Base-by-base conservation (phyloP, 345 rosid genomes). In the Heritiera fomes region DNA sequence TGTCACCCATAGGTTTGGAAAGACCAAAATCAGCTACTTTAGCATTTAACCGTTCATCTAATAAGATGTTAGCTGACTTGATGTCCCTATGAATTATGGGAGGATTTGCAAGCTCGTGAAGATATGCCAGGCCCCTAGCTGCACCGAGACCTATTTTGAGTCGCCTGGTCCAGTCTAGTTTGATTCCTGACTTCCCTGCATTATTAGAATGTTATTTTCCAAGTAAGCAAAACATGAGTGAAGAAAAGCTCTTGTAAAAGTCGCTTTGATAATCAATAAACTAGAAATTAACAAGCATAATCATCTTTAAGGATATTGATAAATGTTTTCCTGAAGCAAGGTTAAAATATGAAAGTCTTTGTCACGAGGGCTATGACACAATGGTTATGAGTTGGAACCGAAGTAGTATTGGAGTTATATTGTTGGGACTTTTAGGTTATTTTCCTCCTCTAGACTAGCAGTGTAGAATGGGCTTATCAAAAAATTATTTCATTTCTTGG, bases 11-110 rank as follows among this genome's bases (percentile, higher is more conserved):
- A 9, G 75, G 92, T 83, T 91, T 97, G 53, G 96, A 94, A 75
- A 94, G 93, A 32, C 99, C 99, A 49, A 97, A 97, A 87, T 97
- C 99, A 0, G 91, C 93, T 73, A 94, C 98, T 71, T 97, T 97
- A 47, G 98, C 98, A 8, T 76, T 94, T 50, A 97, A 81, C 40
- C 83, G 88, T 49, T 93, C 95, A 59, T 97, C 97, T 43, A 97
- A 83, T 79, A 97, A 72, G 72, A 97, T 91, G 82, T 97, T 97
- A 43, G 84, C 85, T 40, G 99, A 88, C 83, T 97, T 97, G 65
- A 97, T 80, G 86, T 97, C 99, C 84, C 97, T 87, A 43, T 97
- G 99, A 77, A 97, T 97, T 41, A 94, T 94, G 14, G 98, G 98
- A 82, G 98, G 99, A 81, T 91, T 83, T 32, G 98, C 99, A 61